Base-by-base conservation (phyloP, 495 filamentous ascomycete genomes). In the Cladorrhinum samala region DNA sequence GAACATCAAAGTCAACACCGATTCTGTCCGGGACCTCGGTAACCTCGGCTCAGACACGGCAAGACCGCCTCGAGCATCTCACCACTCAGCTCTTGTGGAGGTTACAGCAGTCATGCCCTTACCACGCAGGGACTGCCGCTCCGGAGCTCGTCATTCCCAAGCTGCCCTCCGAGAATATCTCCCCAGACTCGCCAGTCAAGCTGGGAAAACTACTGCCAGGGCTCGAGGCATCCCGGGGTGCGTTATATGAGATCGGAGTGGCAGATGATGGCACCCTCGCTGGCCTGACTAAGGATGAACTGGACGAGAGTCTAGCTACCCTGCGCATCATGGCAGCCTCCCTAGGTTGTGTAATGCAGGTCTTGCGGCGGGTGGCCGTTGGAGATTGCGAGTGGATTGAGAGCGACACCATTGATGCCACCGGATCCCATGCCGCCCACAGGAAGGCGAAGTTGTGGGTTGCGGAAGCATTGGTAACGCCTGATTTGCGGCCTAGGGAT, bases 31-130 rank as follows among this genome's bases (percentile, higher is more conserved):
- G 57, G 14, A 47, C 53, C 8, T 58, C 64, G 17, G 59, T 76
- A 13, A 65, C 72, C 23, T 77, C 79, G 14, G 78, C 63, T 40
- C 78, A 83, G 50, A 84, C 82, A 33, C 82, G 88, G 24, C 89
- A 95, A 68, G 83, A 90, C 56, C 79, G 93, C 25, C 75, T 96
- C 14, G 85, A 95, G 54, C 89, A 94, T 57, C 71, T 98, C 54
- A 97, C 92, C 0, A 98, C 93, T 0, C 93, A 98, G 71, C 74
- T 98, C 19, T 71, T 97, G 20, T 98, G 93, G 93, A 81, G 93
- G 39, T 70, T 98, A 46, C 91, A 96, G 69, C 93, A 97, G 69
- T 95, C 91, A 3, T 94, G 88, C 16, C 90, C 90, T 3, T 86
- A 93, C 68, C 92, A 95, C 71, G 81, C 82, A 2, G 84, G 87